Percentiles rank a stretch among this genome's conserved stretches.
Conservation (phyloP, 306 rosid species). For the Pyrus betulifolia region DNA sequence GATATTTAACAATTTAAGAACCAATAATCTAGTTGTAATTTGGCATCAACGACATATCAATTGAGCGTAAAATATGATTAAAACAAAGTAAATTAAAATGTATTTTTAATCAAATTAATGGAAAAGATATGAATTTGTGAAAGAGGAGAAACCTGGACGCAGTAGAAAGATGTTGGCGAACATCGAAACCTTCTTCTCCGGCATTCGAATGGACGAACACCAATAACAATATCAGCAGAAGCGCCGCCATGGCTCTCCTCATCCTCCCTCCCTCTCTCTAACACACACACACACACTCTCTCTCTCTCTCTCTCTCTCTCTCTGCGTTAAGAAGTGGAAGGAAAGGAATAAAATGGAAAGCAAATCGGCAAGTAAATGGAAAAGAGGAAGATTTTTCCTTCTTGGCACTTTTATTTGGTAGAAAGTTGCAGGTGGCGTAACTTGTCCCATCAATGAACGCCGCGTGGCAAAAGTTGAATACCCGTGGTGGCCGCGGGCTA, state of each 20-base stretch:
- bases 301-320: background rate
- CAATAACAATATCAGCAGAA: slow-evolving; percentile 19
- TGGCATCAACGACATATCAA: background rate
- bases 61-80: background rate
- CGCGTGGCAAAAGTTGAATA: background rate
- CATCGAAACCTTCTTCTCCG: slow-evolving; percentile 50
- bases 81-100: background rate
- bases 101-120: background rate
- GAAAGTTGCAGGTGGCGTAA: background rate
- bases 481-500: background rate
- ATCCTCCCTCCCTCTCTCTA: background rate
- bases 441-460: background rate
- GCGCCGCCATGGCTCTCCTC: background rate
- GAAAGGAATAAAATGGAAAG: background rate
- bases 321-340: background rate
- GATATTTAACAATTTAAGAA: background rate
- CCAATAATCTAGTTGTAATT: background rate
- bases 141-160: slow-evolving; percentile 52
- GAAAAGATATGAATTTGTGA: background rate
- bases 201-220: slow-evolving; percentile 23
- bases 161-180: slow-evolving; percentile 67
- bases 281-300: no score
- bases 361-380: background rate
- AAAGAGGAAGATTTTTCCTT: background rate
- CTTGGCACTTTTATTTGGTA: background rate